Percentiles rank a stretch among this genome's conserved stretches.
phyloP scores from a whole-genome alignment of 805 yeast genomes.

The Ogataea nakhonphanomensis region DNA sequence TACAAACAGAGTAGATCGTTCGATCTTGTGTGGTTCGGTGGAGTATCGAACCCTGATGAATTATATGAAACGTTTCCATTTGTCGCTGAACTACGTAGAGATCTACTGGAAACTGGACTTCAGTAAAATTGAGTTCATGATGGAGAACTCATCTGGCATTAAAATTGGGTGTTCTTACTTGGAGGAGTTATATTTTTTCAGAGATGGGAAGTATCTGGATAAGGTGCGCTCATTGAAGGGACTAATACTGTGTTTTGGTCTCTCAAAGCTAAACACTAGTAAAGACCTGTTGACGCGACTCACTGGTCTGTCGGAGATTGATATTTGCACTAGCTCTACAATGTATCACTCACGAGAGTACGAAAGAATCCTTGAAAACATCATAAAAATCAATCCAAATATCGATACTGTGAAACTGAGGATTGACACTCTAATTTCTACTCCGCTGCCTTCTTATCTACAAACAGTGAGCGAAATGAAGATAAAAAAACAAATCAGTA shows the following conservation, averaged over 20 bases:
- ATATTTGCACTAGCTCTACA: slow-evolving; percentile 18
- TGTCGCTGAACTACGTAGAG: slow-evolving; percentile 7
- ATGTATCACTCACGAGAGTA: slow-evolving; percentile 20
- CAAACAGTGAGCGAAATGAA: slow-evolving; percentile 16
- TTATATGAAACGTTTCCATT: slow-evolving; percentile 3
- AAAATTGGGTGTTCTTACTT: slow-evolving; percentile 17
- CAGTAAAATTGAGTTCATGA: slow-evolving; percentile 11
- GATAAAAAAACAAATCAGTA: slow-evolving; percentile 16
- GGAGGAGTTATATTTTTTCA: slow-evolving; percentile 14
- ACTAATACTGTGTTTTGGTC: slow-evolving; percentile 17
- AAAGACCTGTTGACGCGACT: slow-evolving; percentile 11
- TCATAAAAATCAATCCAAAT: slow-evolving; percentile 14
- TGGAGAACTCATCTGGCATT: slow-evolving; percentile 12
- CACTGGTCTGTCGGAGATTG: slow-evolving; percentile 15
- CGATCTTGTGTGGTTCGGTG: slow-evolving; percentile 9
- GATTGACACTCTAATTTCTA: slow-evolving; percentile 16
- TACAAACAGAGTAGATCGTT: slow-evolving; percentile 5
- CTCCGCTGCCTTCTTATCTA: slow-evolving; percentile 17
- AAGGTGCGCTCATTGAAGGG: slow-evolving; percentile 16
- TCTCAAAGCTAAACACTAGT: slow-evolving; percentile 19
- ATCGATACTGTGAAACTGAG: slow-evolving; percentile 16
- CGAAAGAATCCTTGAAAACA: slow-evolving; percentile 17
- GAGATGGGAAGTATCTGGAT: slow-evolving; percentile 12
- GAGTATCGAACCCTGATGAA: slow-evolving; percentile 7
- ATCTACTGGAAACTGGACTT: slow-evolving; percentile 18